These are phyloP conservation scores for Trichocladium uniseriatum DNA, from an alignment of 495 filamentous ascomycete genomes.

Conservation along the genomic window DNA sequence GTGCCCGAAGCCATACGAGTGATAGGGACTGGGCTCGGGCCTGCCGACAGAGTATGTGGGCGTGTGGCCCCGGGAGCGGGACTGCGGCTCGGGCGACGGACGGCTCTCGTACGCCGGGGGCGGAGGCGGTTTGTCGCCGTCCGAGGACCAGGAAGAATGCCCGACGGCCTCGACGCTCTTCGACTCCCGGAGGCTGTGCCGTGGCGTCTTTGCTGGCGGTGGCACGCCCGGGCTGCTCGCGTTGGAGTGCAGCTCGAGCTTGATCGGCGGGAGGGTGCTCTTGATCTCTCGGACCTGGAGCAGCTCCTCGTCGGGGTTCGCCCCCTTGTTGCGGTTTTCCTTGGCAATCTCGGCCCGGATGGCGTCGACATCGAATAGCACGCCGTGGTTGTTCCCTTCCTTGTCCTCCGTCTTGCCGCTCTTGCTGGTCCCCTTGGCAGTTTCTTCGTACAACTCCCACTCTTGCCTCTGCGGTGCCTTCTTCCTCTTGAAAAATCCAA, in stretches of 20 bases:
- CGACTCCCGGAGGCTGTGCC: conserved; percentile 38
- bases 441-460: conserved; percentile 88
- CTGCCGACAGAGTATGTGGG: conserved; percentile 13
- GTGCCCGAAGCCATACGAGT: background rate
- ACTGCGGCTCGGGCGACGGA: conserved; percentile 12
- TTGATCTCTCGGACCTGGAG: conserved; percentile 73
- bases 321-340: conserved; percentile 36
- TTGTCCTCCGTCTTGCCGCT: conserved; percentile 33
- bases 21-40: conserved; percentile 3
- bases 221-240: conserved; percentile 10
- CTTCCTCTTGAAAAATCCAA: conserved; percentile 73
- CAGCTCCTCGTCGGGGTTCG: conserved; percentile 25
- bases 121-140: conserved; percentile 17
- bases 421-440: conserved; percentile 18
- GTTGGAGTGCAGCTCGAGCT: conserved; percentile 50
- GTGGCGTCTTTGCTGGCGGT: conserved; percentile 20
- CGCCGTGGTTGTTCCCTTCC: conserved; percentile 43
- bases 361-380: conserved; percentile 93
- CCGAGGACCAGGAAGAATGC: too few species aligned
- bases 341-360: conserved; percentile 78
- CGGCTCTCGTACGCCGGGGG: too few species aligned
- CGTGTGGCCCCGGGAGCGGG: conserved; percentile 10
- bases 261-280: conserved; percentile 83
- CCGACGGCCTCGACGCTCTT: conserved; percentile 40
- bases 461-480: conserved; percentile 64